Evolutionary conservation across 352 stramenopile genomes (phyloP), one percentile per base, ranked within the genome.

Genomic region (Plasmopara muralis): DNA sequence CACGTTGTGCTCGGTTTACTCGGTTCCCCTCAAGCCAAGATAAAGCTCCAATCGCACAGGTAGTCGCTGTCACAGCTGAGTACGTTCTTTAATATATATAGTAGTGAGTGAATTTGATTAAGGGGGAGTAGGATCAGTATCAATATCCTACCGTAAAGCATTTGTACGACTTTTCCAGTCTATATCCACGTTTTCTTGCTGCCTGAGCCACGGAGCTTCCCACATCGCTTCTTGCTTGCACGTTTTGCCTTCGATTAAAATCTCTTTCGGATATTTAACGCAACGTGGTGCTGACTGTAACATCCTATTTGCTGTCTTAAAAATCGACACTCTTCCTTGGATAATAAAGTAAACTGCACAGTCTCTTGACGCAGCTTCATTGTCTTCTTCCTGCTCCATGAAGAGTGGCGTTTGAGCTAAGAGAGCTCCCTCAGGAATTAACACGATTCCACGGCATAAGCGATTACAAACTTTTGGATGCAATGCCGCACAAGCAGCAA

Each of bases 401-500:
- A 70, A 73, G n/a, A 76, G 46, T 12, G 60, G 53, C 5, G 64
- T 71, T 12, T 40, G 53, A 18, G 45, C n/a, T 33, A 57, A 45
- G 8, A 81, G 29, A 30, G 16, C 35, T 29, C 34, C 47, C 43
- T 57, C 38, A 45, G 37, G 51, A 29, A 15, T 72, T 33, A 66
- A 41, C 13, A 68, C n/a, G 8, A 87, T 25, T 0, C 66, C 57
- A 43, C 48, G 37, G 35, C 64, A 69, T 13, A 87, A 49, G 14
- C 67, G 33, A 30, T 63, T 52, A n/a, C 68, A 67, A 0, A 74
- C 66, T 13, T 74, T 57, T 4, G 61, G 71, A 6, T 62, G 53
- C 15, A 87, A 37, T 1, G 54, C 41, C 5, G 61, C 64, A 53
- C 76, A 87, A 37, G 63, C 57, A 0, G 64, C 43, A 34, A 84